A percentile compares a stretch with the other conserved stretches of the same genome.
Conservation (phyloP, 2,329 filamentous ascomycete genomes). For the Ophidiomyces ophidiicola region DNA sequence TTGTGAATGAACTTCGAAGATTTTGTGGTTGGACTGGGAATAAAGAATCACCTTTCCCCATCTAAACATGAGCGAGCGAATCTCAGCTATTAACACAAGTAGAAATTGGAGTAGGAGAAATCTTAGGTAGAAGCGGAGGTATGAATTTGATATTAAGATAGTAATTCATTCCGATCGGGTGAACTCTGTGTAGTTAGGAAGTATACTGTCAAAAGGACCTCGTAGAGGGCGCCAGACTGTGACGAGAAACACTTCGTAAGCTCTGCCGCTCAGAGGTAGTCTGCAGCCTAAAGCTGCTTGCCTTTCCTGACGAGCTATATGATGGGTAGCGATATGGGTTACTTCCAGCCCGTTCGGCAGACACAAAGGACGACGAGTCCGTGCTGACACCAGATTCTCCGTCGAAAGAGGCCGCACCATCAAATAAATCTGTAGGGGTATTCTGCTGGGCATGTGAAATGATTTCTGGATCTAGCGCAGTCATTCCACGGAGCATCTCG, state of each 20-base stretch:
- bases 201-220: slow-evolving; percentile 23
- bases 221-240: slow-evolving; percentile 23
- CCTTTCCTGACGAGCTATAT: slow-evolving; percentile 11
- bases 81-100: too few species aligned
- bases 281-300: slow-evolving; percentile 17
- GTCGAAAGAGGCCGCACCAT: slow-evolving; percentile 3
- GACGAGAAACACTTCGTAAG: slow-evolving; percentile 15
- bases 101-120: too few species aligned
- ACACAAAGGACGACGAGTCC: slow-evolving; percentile 10
- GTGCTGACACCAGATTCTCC: not conserved
- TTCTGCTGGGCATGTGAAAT: slow-evolving; percentile 30
- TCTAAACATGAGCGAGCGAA: too few species aligned
- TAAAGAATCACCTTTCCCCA: too few species aligned
- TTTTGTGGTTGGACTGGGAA: too few species aligned
- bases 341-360: slow-evolving; percentile 4
- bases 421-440: not conserved
- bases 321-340: slow-evolving; percentile 4
- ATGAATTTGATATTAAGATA: too few species aligned
- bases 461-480: slow-evolving; percentile 44
- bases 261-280: slow-evolving; percentile 14
- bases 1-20: too few species aligned
- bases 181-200: not conserved
- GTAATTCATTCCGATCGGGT: too few species aligned
- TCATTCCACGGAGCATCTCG: slow-evolving; percentile 65
- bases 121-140: too few species aligned